These are phyloP conservation scores for Amanita phalloides DNA, from an alignment of 768 basidiomycete genomes.

Conservation along the genomic window DNA sequence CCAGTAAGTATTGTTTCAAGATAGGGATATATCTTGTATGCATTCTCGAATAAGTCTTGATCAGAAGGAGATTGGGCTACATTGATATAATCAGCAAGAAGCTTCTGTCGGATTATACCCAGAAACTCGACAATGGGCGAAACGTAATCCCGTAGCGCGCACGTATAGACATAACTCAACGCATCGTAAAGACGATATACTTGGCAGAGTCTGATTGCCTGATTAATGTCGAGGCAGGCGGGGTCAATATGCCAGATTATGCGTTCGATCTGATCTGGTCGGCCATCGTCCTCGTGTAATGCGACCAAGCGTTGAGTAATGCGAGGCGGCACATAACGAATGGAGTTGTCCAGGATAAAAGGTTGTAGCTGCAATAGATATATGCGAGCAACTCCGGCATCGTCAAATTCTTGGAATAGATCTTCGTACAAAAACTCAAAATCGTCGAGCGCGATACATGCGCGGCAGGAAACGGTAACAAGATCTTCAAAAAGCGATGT, in stretches of 20 bases:
- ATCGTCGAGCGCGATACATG: slow-evolving; percentile 72
- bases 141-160: slow-evolving; percentile 80
- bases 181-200: slow-evolving; percentile 82
- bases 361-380: slow-evolving; percentile 76
- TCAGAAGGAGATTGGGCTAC: slow-evolving; percentile 18
- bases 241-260: slow-evolving; percentile 97
- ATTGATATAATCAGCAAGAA: slow-evolving; percentile 19
- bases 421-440: slow-evolving; percentile 89
- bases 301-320: slow-evolving; percentile 80
- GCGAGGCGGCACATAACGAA: slow-evolving; percentile 72
- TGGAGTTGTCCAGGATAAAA: slow-evolving; percentile 65
- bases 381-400: slow-evolving; percentile 73
- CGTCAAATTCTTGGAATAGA: slow-evolving; percentile 82
- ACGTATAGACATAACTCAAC: slow-evolving; percentile 87
- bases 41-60: slow-evolving; percentile 32
- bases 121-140: slow-evolving; percentile 83
- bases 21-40: slow-evolving; percentile 90
- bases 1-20: slow-evolving; percentile 75
- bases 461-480: slow-evolving; percentile 65
- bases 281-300: slow-evolving; percentile 60
- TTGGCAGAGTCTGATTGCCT: slow-evolving; percentile 82
- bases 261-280: slow-evolving; percentile 71
- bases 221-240: slow-evolving; percentile 83
- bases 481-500: slow-evolving; percentile 85
- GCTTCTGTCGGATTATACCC: slow-evolving; percentile 55